Evolutionary conservation across 352 stramenopile genomes (phyloP).

Genomic region (Phytopythium boreale): DNA sequence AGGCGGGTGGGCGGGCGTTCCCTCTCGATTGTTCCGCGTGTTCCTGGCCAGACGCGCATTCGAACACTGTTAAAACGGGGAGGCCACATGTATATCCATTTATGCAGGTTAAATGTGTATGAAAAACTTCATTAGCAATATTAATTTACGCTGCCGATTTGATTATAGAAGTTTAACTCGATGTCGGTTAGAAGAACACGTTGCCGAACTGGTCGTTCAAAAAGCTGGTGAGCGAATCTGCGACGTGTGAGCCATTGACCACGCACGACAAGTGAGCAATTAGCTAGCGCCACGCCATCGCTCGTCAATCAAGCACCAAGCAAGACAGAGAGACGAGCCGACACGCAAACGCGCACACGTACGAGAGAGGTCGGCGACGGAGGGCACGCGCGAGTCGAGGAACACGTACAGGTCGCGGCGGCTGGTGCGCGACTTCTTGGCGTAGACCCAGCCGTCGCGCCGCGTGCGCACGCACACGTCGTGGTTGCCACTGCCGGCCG

Average conservation of each 20-base stretch:
- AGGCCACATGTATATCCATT: background rate
- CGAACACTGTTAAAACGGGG: too few relatives aligned
- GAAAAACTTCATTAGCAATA: too few relatives aligned
- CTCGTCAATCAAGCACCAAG: background rate
- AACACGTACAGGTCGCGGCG: constrained; percentile 56
- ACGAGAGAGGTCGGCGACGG: constrained; percentile 52
- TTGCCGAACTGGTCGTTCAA: constrained; percentile 55
- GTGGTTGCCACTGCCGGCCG: constrained; percentile 21
- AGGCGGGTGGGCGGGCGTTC: background rate
- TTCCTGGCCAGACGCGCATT: too few relatives aligned
- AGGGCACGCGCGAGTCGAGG: constrained; percentile 61
- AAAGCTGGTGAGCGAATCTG: constrained; percentile 47
- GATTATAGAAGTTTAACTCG: too few relatives aligned
- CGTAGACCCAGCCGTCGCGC: constrained; percentile 52
- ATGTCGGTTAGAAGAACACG: constrained; percentile 35
- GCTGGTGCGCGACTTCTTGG: constrained; percentile 41
- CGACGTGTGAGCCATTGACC: constrained; percentile 10
- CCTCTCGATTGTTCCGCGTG: too few relatives aligned
- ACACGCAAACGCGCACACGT: constrained; percentile 5
- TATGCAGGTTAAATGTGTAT: background rate
- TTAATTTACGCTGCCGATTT: too few relatives aligned
- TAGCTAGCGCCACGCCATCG: too few relatives aligned
- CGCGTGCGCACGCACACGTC: constrained; percentile 59
- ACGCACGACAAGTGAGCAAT: too few relatives aligned
- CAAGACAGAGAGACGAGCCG: background rate